Base-by-base conservation (phyloP, 306 rosid genomes). In the Parietaria judaica region DNA sequence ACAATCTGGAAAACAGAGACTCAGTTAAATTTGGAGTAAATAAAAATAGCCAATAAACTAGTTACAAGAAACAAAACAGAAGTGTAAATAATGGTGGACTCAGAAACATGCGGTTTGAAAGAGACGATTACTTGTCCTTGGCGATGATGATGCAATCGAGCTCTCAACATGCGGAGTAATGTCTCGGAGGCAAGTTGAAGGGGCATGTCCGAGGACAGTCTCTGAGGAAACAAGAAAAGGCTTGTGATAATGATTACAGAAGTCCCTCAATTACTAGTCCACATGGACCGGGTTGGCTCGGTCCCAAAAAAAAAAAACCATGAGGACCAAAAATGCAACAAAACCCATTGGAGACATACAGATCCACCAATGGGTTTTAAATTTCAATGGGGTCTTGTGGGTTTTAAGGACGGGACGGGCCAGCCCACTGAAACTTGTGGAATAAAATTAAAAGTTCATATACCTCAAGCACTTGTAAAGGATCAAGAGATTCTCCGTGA, bases 161-260 rank as follows among this genome's bases (percentile, higher is more conserved):
- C 99, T 75, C 96, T 82, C 74, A 86, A 77, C 94, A 88, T 81
- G 78, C 96, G 81, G 57, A 88, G 73, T 75, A 92, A 75, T 64
- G 98, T 92, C 65, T 88, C 96, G 51, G 95, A 92, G 51, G 98
- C 98, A 51, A 92, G 95, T 79, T 92, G 89, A 78, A 92, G 95
- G 0, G 99, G 99, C 90, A 92, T 88, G 77, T 84, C 94, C 36
- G 90, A 83, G 41, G 96, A 92, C 64, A 92, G 70, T 77, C 81
- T 84, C 99, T 88, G 94, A 80, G 66, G 68, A 50, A 59, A 16
- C 46, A 69, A 57, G 54, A 63, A 68, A 52, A 59, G 11, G 44
- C 5, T 63, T 76, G 72, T 39, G 54, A 23, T 23, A 23, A 23
- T 23, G 31, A 23, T 23, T 23, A 23, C 31, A 23, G 31, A 23